Percentiles rank a stretch among this genome's conserved stretches.
Evolutionary conservation across 2,329 filamentous ascomycete genomes (phyloP).

Genomic region (Ophiobolus disseminans): DNA sequence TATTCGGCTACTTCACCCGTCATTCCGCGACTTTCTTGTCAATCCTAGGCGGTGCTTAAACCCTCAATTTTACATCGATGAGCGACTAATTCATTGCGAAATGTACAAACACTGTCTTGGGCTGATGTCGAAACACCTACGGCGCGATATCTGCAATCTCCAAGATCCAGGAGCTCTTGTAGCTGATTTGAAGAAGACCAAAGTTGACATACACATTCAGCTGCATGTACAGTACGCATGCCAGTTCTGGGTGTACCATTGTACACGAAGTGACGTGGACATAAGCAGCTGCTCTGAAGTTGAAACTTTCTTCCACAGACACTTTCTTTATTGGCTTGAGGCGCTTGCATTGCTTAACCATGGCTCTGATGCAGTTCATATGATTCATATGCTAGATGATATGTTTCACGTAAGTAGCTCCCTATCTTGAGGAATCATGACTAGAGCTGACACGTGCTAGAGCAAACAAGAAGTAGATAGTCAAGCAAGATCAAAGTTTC

Average conservation of each 20-base stretch:
- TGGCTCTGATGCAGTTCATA: background rate
- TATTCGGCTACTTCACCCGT: conserved; percentile 14
- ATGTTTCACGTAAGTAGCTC: background rate
- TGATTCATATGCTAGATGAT: background rate
- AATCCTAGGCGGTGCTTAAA: conserved; percentile 14
- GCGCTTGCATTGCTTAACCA: background rate
- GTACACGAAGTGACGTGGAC: conserved; percentile 18
- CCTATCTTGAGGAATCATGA: background rate
- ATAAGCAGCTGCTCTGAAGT: background rate
- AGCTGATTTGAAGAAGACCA: background rate
- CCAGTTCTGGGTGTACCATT: conserved; percentile 47
- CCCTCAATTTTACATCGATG: conserved; percentile 47
- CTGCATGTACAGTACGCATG: background rate
- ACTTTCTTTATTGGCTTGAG: no score
- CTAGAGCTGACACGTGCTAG: background rate
- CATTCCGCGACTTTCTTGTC: conserved; percentile 21
- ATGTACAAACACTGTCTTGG: background rate
- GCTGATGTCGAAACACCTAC: background rate
- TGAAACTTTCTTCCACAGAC: no score
- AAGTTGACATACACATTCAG: background rate
- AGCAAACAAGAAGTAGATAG: background rate
- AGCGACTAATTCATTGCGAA: conserved; percentile 11
- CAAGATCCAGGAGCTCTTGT: background rate
- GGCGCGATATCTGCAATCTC: background rate
- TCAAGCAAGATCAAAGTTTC: background rate